Base-by-base conservation (phyloP, 805 yeast species). In the Jamesozyma spencerorum region DNA sequence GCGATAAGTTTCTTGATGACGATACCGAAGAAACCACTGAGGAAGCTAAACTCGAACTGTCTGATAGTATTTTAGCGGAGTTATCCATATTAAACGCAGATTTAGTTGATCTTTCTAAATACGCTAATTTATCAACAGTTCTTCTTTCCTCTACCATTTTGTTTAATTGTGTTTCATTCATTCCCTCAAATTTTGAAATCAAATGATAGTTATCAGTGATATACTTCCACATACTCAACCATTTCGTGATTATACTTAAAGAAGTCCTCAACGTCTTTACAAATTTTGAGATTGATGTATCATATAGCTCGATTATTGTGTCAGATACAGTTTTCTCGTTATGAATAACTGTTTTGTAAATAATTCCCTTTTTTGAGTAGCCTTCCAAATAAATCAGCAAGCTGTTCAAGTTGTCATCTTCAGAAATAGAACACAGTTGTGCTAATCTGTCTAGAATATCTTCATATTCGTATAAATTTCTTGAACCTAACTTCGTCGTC, bases 91-190 rank as follows among this genome's bases (percentile, higher is more conserved):
- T 18, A 19, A 20, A 5, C 10, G 39, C 42, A 12, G 37, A 29
- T 24, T 42, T 37, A 19, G 31, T 32, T 2, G 11, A 7, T 28
- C 31, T 40, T 20, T 53, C 58, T 24, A 48, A 18, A 40, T 46
- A 43, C 2, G 51, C 37, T 8, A 54, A 37, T 39, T 47, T 54
- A 31, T 60, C 64, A 2, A 51, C 56, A 6, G 50, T 46, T 34
- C 49, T 40, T 35, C 57, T 53, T 32, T 60, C 64, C n/a, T 48
- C 48, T 5, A 53, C 19, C 53, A 58, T 45, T 18, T 47, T 53
- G 2, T 8, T n/a, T 30, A 55, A 15, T 31, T 52, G 56, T 4
- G 42, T 40, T 10, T 41, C 44, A 17, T 44, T 44, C 13, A 44
- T 14, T 17, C 37, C 46, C 8, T 40, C 41, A 10, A 55, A 40